Evolutionary conservation across 2,329 filamentous ascomycete genomes (phyloP), one percentile per base, ranked within the genome.

Genomic region (Colletotrichum siamense): DNA sequence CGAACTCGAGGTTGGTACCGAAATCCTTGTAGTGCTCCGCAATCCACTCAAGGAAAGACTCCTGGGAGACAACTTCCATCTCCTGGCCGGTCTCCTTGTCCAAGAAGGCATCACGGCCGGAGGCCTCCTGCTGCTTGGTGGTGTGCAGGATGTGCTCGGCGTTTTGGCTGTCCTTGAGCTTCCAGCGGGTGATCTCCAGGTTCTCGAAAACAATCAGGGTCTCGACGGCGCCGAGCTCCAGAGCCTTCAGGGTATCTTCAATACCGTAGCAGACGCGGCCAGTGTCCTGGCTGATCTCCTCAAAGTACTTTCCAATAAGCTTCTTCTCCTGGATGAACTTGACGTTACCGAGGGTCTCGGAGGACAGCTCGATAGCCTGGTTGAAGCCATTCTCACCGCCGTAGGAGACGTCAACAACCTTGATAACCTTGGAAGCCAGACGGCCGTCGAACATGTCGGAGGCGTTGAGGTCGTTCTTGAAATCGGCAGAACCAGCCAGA

Each of bases 271-370:
- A 99, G 80, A 99, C 93, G 84, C 96, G 97, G 81, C 97, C 97
- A 69, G 94, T 98, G 84, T 99, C 97, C 87, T 98, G 96, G 85
- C 95, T 98, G 83, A 99, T 99, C 87, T 99, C 96, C 85, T 99
- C 96, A 82, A 99, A 99, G 90, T 99, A 99, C 85, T 95, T 96
- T 85, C 96, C 96, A 83, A 99, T 99, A 78, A 99, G 93, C 90
- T 98, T 99, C 94, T 99, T 99, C 91, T 99, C 97, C 88, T 99
- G 97, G 85, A 99, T 98, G 86, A 99, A 99, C 89, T 99, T 99
- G 91, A 99, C 97, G 84, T 99, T 99, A 87, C 96, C 95, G 64
- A 99, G 92, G 9, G 97, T 99, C 90, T 99, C 98, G 9, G 96
- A 92, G 30, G 97, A 94, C 82, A 99, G 87, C 84, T 99, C 97